phyloP scores from a whole-genome alignment of 352 stramenopile species.

The Pythium phragmiticola region DNA sequence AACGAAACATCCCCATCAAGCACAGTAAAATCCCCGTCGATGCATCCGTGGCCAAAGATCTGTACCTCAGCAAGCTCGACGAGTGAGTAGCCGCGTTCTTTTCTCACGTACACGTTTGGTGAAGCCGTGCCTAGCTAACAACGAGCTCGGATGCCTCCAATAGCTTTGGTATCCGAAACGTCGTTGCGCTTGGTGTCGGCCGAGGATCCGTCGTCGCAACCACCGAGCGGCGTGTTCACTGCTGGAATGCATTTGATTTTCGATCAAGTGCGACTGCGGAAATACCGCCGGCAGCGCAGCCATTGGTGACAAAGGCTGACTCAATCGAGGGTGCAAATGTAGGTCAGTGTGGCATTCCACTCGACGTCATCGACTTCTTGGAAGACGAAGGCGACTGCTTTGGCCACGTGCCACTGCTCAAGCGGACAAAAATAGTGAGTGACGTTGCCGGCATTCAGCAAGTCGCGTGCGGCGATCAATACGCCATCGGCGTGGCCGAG shows the following conservation, averaged over 20 bases:
- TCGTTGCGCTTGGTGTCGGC: conserved; percentile 22
- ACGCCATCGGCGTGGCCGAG: conserved; percentile 34
- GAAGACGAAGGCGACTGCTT: conserved; percentile 50
- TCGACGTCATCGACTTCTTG: conserved; percentile 20
- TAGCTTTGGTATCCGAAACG: conserved; percentile 24
- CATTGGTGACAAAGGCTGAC: not conserved
- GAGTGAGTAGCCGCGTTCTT: conserved; percentile 16
- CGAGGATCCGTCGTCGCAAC: conserved; percentile 19
- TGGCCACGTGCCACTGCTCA: conserved; percentile 44
- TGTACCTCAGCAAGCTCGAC: conserved; percentile 17
- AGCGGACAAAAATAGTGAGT: conserved; percentile 43
- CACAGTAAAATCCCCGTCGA: not conserved
- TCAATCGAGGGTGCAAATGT: not conserved
- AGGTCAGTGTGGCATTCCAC: not conserved
- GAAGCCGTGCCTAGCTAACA: not conserved
- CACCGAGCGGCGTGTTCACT: conserved; percentile 28
- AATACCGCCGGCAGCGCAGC: not conserved
- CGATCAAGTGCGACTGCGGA: not conserved
- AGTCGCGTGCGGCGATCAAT: conserved; percentile 35
- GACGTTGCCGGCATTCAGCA: conserved; percentile 40
- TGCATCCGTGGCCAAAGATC: not conserved
- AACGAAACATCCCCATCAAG: not conserved
- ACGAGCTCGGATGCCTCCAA: not conserved
- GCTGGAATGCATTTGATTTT: conserved; percentile 19
- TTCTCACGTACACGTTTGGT: not conserved